Base-by-base conservation (phyloP, 768 basidiomycete genomes). In the Kwoniella dejecticola region DNA sequence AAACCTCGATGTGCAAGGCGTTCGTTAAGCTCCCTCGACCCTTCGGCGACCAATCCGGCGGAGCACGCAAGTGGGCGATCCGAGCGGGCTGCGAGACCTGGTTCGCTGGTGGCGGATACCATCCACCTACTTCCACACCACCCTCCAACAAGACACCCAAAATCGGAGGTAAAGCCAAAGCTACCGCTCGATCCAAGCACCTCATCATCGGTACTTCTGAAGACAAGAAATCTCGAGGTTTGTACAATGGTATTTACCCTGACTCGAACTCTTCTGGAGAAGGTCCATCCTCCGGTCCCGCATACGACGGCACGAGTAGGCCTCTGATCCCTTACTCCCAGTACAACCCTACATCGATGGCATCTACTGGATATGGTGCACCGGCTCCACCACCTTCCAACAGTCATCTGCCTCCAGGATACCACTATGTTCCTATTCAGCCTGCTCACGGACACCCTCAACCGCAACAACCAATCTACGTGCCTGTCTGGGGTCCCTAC, bases 21-120 rank as follows among this genome's bases (percentile, higher is more conserved):
- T 77, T 79, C 57, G 70, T 74, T 57, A 76, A 77, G 48, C 67
- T 77, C 19, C 70, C 72, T 44, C 63, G 77, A 49, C 72, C 72
- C 17, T 76, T 72, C 62, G 77, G 77, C 15, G 77, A 79, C 31
- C 76, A 76, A 57, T 71, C 70, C 4, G 76, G 74, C 46, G 70
- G 71, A 30, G 72, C 74, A 27, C 64, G 76, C 21, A 76, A 75
- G 52, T 79, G 77, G 77, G 73, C 69, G 10, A 76, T 79, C 52
- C 71, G 74, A 56, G 71, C 72, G 1, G 77, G 76, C n/a, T 75
- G 66, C 61, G 77, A 77, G 46, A 46, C 50, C 4, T 77, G 74
- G 74, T 79, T 79, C 63, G 50, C 52, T 3, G 62, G 56, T 26
- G 72, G 73, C 27, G 67, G 69, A 3, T 76, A 72, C 60, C 64